These are phyloP conservation scores for Eucalyptus tenuipes DNA, from an alignment of 345 rosid genomes.

Conservation along the genomic window DNA sequence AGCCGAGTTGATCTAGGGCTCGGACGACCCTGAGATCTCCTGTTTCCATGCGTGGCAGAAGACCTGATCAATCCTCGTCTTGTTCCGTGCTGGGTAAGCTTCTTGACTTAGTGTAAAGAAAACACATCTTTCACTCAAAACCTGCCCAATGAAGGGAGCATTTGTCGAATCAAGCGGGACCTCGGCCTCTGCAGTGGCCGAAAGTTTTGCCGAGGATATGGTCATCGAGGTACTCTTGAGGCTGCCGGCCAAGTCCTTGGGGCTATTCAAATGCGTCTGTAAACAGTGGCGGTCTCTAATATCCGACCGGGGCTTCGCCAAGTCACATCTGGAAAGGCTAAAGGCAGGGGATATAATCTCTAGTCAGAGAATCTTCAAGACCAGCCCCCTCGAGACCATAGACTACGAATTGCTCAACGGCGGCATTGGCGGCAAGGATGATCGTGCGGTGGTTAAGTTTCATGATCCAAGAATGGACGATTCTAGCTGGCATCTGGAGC, in stretches of 20 bases:
- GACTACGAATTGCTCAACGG: neutral
- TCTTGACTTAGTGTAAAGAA: neutral
- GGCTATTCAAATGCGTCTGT: neutral
- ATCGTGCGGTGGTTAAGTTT: neutral
- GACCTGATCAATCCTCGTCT: neutral
- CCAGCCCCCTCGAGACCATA: neutral
- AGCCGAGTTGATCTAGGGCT: no score
- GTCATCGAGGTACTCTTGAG: neutral
- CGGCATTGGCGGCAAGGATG: neutral
- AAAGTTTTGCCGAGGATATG: neutral
- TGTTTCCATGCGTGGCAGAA: neutral
- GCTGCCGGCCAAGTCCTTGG: slow-evolving; percentile 1
- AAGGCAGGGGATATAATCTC: neutral
- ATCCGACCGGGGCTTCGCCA: neutral
- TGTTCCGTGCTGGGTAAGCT: neutral
- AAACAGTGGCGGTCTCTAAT: neutral
- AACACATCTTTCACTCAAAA: neutral
- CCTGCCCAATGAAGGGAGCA: neutral
- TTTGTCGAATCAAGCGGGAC: neutral
- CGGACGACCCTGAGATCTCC: no score
- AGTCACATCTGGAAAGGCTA: neutral
- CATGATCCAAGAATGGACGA: neutral
- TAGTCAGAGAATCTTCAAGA: neutral
- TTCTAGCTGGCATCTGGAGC: neutral
- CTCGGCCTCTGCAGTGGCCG: neutral